Percentiles rank a stretch among this genome's conserved stretches.
Evolutionary conservation across 2,329 filamentous ascomycete genomes (phyloP).

Genomic region (Delphinella strobiligena): DNA sequence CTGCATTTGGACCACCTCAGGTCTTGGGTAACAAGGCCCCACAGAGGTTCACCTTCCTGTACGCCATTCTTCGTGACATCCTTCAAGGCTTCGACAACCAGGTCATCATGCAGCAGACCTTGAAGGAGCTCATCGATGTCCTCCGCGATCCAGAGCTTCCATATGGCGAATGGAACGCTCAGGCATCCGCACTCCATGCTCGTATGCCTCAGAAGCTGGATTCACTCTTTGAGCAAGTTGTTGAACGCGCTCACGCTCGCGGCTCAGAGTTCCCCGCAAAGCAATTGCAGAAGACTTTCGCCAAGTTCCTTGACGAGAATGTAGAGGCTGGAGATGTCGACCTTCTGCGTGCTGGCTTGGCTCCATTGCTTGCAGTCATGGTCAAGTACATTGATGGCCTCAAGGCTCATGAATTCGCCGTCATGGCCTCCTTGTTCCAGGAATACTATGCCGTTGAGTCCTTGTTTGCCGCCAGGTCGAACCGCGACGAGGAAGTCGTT

Average conservation of each 20-base stretch:
- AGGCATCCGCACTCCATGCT: slow-evolving; percentile 91
- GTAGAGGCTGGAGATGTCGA: slow-evolving; percentile 61
- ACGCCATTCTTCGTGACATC: slow-evolving; percentile 73
- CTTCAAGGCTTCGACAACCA: slow-evolving; percentile 93
- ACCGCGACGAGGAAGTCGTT: slow-evolving; percentile 86
- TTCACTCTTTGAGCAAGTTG: slow-evolving; percentile 64
- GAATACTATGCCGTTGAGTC: slow-evolving; percentile 74
- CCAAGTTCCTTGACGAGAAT: slow-evolving; percentile 82
- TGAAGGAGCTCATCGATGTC: slow-evolving; percentile 83
- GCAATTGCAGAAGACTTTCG: slow-evolving; percentile 68
- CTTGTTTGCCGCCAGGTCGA: slow-evolving; percentile 73
- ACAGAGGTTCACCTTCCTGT: slow-evolving; percentile 69
- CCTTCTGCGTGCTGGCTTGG: slow-evolving; percentile 58
- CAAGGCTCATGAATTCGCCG: slow-evolving; percentile 77
- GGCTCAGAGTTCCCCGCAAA: slow-evolving; percentile 86
- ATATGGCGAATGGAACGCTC: slow-evolving; percentile 91
- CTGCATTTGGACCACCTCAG: slow-evolving; percentile 73
- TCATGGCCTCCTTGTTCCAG: slow-evolving; percentile 68
- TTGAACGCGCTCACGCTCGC: slow-evolving; percentile 69
- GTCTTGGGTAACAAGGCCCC: slow-evolving; percentile 84
- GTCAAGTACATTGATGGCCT: slow-evolving; percentile 73
- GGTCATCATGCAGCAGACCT: slow-evolving; percentile 77
- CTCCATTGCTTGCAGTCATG: slow-evolving; percentile 67
- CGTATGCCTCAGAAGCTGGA: slow-evolving; percentile 95
- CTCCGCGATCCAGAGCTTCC: slow-evolving; percentile 81